These are phyloP conservation scores for Andrographis paniculata DNA, from an alignment of 305 asterid species.

Conservation along the genomic window DNA sequence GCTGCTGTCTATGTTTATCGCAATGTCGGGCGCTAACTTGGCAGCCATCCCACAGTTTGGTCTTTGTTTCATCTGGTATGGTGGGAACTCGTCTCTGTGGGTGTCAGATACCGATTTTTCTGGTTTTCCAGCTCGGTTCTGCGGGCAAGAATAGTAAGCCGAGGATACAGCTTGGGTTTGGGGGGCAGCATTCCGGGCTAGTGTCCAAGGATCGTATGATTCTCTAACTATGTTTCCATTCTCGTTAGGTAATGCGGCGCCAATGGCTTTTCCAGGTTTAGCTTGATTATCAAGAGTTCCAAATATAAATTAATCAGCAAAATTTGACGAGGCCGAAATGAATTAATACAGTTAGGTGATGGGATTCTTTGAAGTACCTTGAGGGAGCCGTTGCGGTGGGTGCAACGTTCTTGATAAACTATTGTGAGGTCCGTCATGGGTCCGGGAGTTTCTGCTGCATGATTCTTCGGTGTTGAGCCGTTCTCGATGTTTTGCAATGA, in stretches of 20 bases:
- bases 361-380: neutral
- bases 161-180: slow-evolving; percentile 32
- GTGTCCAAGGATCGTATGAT: slow-evolving; percentile 40
- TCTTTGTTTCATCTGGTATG: slow-evolving; percentile 7
- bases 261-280: slow-evolving; percentile 59
- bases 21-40: slow-evolving; percentile 57
- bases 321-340: neutral
- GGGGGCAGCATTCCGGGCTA: slow-evolving; percentile 31
- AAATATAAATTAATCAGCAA: slow-evolving; percentile 8
- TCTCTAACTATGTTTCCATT: slow-evolving; percentile 34
- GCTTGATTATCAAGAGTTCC: slow-evolving; percentile 28
- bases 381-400: slow-evolving; percentile 23
- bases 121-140: slow-evolving; percentile 26
- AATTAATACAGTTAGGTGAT: neutral
- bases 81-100: slow-evolving; percentile 20
- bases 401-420: slow-evolving; percentile 40
- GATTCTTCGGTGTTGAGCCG: slow-evolving; percentile 42
- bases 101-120: slow-evolving; percentile 27
- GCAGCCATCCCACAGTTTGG: slow-evolving; percentile 43
- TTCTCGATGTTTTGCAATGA: slow-evolving; percentile 32
- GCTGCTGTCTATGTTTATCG: slow-evolving; percentile 67
- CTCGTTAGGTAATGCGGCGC: slow-evolving; percentile 41
- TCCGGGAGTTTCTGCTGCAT: slow-evolving; percentile 43
- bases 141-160: slow-evolving; percentile 25
- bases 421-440: slow-evolving; percentile 35